Base-by-base conservation (phyloP, 495 filamentous ascomycete genomes). In the Daldinia vernicosa region DNA sequence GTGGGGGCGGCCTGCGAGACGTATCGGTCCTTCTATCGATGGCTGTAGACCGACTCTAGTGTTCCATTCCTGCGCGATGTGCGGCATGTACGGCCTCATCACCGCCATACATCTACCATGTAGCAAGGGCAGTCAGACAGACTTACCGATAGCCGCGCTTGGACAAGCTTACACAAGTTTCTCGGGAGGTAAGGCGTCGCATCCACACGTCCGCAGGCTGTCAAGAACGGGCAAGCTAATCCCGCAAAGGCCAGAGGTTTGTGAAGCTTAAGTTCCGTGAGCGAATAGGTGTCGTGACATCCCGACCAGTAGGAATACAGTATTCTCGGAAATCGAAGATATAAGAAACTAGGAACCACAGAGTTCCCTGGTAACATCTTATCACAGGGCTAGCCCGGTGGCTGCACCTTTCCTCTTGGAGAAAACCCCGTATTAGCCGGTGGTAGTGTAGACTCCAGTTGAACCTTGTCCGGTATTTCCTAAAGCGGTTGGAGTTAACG, bases 381-480 rank as follows among this genome's bases (percentile, higher is more conserved):
- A 50, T 56, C 61, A 30, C 37, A 51, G 37, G 37, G 60, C 45
- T 65, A 1, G 40, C 19, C 17, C 66, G 43, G 32, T 50, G 39
- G 65, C 32, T 60, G 43, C 58, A 17, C 58, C 47, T 52, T 66
- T 64, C 70, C 65, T 15, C 47, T 55, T 64, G 52, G 59, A 60
- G 65, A 37, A 62, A 55, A 52, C n/a, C 50, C 62, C 63, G 62
- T 74, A 74, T 74, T 74, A 74, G 71, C 71, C 71, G 71, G 58
- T 58, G 35, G 71, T 67, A 63, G 63, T 28, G 71, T 67, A 63
- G 63, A 37, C 67, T 58, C 45, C 15, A 32, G 37, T 54, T 32
- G 50, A 70, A 67, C 67, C 63, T 53, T 59, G 71, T 70, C 71
- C 71, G 71, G 67, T 60, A 70, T 67, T 70, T 74, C 71, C 71